Percentiles rank a stretch among this genome's conserved stretches.
Evolutionary conservation across 1,139 yeast genomes (phyloP).

Genomic region (Wickerhamomyces sp.): DNA sequence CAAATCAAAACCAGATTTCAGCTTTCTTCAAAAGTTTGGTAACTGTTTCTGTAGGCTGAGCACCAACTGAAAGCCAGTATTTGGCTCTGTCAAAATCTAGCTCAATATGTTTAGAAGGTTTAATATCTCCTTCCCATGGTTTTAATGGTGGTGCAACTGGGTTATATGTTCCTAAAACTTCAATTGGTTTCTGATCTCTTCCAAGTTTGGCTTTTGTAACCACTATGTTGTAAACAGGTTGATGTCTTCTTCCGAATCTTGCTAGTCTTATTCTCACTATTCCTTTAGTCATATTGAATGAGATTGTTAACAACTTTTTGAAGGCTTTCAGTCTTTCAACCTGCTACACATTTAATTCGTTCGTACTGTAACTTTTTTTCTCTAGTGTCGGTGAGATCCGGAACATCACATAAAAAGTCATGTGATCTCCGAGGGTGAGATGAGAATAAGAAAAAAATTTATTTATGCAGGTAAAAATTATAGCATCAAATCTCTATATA

Average conservation of each 20-base stretch:
- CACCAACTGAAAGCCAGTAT: conserved; percentile 99
- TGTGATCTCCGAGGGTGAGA: conserved; percentile 2
- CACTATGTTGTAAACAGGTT: conserved; percentile 88
- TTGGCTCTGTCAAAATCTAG: conserved; percentile 88
- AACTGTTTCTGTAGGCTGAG: conserved; percentile 86
- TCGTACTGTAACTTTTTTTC: too few relatives aligned
- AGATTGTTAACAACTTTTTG: neutral
- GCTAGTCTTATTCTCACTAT: conserved; percentile 77
- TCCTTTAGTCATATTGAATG: conserved; percentile 18
- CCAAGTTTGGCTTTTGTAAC: conserved; percentile 71
- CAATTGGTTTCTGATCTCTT: conserved; percentile 83
- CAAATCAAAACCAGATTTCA: conserved; percentile 56
- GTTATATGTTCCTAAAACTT: conserved; percentile 90
- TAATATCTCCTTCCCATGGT: conserved; percentile 56
- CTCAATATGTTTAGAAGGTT: conserved; percentile 72
- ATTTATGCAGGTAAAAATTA: neutral
- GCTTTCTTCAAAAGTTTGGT: conserved; percentile 74
- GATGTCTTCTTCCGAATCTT: conserved; percentile 84
- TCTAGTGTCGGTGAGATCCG: neutral
- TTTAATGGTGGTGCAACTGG: conserved; percentile 74
- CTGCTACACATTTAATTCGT: too few relatives aligned
- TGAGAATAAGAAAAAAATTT: conserved; percentile 1
- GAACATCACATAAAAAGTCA: conserved; percentile 2
- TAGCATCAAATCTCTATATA: too few relatives aligned
- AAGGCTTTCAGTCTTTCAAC: neutral